phyloP scores from a whole-genome alignment of 2,329 filamentous ascomycete genomes.

The Colletotrichum sp. region DNA sequence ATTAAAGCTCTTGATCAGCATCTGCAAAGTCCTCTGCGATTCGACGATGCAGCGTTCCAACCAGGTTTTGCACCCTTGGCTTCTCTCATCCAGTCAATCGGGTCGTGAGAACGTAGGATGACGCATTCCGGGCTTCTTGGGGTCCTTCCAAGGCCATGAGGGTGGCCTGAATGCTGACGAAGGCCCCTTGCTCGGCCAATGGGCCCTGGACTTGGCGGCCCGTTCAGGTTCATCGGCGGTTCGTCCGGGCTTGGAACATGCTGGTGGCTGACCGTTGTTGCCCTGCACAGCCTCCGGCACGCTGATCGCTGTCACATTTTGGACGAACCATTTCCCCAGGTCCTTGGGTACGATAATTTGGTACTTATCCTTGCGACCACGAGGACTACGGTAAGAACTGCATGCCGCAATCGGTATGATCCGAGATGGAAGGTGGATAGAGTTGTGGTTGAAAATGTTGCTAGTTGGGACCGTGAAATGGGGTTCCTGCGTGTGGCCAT shows the following conservation, averaged over 20 bases:
- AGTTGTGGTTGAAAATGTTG: not conserved
- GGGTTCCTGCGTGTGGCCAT: no score
- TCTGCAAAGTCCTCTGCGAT: not conserved
- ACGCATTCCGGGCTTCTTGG: not conserved
- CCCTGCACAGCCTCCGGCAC: not conserved
- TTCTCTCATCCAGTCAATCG: not conserved
- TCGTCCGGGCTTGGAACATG: not conserved
- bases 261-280: not conserved
- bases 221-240: not conserved
- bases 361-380: not conserved
- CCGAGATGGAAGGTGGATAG: not conserved
- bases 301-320: not conserved
- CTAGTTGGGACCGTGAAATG: not conserved
- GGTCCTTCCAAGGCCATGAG: not conserved
- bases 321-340: not conserved
- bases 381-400: rapidly evolving
- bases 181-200: not conserved
- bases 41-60: not conserved
- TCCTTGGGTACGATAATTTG: not conserved
- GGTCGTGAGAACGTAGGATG: not conserved
- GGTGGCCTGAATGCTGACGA: not conserved
- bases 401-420: not conserved
- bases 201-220: not conserved
- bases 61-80: not conserved
- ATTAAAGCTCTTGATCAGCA: not conserved